Evolutionary conservation across 1,284 basidiomycete species (phyloP), one percentile per base, ranked within the genome.

Genomic region (Microbotryum intermedium): DNA sequence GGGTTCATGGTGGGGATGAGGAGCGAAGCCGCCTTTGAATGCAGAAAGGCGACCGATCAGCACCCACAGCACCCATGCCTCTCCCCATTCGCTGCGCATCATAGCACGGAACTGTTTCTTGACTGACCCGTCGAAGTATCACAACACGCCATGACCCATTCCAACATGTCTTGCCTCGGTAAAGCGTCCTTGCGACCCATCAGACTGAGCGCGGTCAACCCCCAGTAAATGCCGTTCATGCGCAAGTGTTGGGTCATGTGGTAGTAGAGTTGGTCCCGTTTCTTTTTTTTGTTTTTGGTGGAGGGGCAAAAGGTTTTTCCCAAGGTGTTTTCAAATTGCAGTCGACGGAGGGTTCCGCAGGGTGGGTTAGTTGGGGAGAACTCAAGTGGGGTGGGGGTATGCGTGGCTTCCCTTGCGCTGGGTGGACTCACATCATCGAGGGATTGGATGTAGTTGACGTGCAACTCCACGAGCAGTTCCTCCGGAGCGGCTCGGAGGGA

Each of bases 151-250:
- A 92, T 82, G 43, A 97, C 90, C 74, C 89, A 98, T 8, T 83
- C 81, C 48, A 98, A 81, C 81, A 91, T 88, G 60, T 89, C 90
- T 16, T 88, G 83, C 51, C 85, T 77, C 66, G 87, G 81, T 23
- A 98, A 77, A 0, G 88, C 88, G 52, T 92, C 85, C 50, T 83
- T 79, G 28, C 81, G 82, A 0, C 81, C 82, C 83, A 98, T 86
- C 30, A 92, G 79, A 53, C 82, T 86, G 4, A 95, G 77, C 0
- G 94, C 90, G 0, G 87, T 90, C 28, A 94, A 78, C 11, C 90
- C 94, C 94, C 94, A 99, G 76, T 97, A 98, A 20, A 97, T 81
- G 10, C 92, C 94, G 74, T 97, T 98, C 76, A 97, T 80, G 10
- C 94, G 88, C 9, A 98, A 81, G 76, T 98, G 94, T 9, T 91